Evolutionary conservation across 306 rosid genomes (phyloP), one percentile per base, ranked within the genome.

Genomic region (Vicia villosa): DNA sequence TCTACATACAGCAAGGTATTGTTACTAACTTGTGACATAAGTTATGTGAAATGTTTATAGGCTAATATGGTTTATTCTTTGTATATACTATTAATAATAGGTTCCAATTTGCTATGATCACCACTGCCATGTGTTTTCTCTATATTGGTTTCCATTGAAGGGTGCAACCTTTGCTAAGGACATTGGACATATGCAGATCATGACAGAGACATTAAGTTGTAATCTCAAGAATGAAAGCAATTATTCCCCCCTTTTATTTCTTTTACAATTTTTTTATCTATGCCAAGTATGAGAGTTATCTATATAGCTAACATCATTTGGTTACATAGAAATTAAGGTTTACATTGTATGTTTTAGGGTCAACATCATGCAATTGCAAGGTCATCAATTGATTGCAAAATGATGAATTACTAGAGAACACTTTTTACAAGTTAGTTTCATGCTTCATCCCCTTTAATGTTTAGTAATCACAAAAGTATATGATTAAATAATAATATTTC

Each of bases 1-100:
- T 68, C 36, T 37, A 57, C 74, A 76, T n/a, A 69, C 10, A 69
- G 24, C 76, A 80, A 71, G 91, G 89, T 56, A 56, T 88, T 88
- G 80, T 55, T 86, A 82, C 49, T 50, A n/a, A 32, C 2, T 2
- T 46, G 67, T 58, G 19, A 30, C 16, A 49, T 42, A 14, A 26
- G 36, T 81, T 28, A 19, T 52, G 14, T 43, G 62, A 58, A 57
- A 69, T 62, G 17, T 11, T 61, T 68, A 50, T 32, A 30, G 41
- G 16, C 54, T 83, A 65, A 72, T 17, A 13, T 54, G 15, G 2
- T 2, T 38, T 46, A 2, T 20, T 55, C 43, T 75, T 43, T 77
- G 51, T 47, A 12, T 57, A 62, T 60, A n/a, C n/a, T n/a, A 10
- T 5, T 57, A 21, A 54, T 41, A 12, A 76, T 16, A 86, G 95